phyloP scores from a whole-genome alignment of 1,284 basidiomycete genomes.

The Earliella scabrosa region DNA sequence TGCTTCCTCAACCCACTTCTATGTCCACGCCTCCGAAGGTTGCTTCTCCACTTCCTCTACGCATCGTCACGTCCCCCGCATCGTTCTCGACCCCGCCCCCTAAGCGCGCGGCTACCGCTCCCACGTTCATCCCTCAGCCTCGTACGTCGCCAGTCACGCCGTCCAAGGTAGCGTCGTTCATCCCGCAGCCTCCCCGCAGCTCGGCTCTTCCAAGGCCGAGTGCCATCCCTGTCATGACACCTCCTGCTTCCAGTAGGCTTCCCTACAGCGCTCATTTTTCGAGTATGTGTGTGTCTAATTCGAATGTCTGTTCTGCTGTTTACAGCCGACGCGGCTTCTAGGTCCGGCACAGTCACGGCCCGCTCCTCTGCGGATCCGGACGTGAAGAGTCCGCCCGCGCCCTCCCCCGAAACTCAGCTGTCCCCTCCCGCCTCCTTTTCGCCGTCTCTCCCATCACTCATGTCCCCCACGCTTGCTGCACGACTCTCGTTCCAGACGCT shows the following conservation, averaged over 20 bases:
- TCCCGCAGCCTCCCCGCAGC: conserved; percentile 51
- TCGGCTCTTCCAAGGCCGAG: conserved; percentile 24
- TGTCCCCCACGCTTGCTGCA: conserved; percentile 55
- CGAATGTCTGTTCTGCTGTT: conserved; percentile 17
- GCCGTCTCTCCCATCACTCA: conserved; percentile 42
- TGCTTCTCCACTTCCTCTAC: conserved; percentile 27
- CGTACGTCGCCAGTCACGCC: conserved; percentile 32
- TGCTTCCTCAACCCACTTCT: conserved; percentile 24
- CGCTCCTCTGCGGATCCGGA: conserved; percentile 26
- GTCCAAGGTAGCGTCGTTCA: conserved; percentile 48
- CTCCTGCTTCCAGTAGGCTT: conserved; percentile 30
- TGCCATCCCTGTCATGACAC: conserved; percentile 35
- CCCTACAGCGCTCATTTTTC: conserved; percentile 29
- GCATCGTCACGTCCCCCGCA: conserved; percentile 25
- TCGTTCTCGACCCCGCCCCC: conserved; percentile 48
- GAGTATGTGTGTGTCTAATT: conserved; percentile 36
- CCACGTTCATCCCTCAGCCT: conserved; percentile 57
- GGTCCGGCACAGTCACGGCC: conserved; percentile 24
- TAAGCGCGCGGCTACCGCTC: conserved; percentile 48
- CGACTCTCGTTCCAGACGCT: conserved; percentile 50
- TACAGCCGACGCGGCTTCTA: conserved; percentile 22
- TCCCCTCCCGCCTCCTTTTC: conserved; percentile 23
- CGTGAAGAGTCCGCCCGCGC: conserved; percentile 22
- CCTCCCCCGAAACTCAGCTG: conserved; percentile 2
- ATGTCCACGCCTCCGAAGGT: conserved; percentile 27